Base-by-base conservation (phyloP, 371 early-diverging fungal genomes). In the Funneliformis caledonium region DNA sequence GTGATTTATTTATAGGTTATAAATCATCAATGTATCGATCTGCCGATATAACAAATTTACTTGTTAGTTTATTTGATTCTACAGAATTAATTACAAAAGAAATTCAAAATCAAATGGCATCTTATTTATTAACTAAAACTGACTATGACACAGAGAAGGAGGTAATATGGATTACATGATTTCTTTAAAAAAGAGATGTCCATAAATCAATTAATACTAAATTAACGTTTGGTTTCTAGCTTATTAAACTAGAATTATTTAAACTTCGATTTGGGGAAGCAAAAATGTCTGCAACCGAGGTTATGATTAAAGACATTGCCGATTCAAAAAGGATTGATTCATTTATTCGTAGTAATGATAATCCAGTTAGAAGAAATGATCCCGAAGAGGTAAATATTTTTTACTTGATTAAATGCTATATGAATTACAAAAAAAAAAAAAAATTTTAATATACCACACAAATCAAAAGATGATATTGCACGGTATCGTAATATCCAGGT, bases 221-320 rank as follows among this genome's bases (percentile, higher is more conserved):
- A 45, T 43, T 19, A 47, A 50, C 43, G 5, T 33, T 68, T 72
- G 7, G 22, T 10, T 14, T 59, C 2, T 80, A 88, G 88, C 69
- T 86, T 37, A 82, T 84, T 7, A 89, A 92, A 79, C 82, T 91
- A 10, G 92, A 92, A 76, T 81, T 90, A 82, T 84, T 92, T 82
- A 92, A 91, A 72, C 77, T 92, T 50, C 84, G 90, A 42, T 91
- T 92, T 48, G 92, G 92, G n/a, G 91, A 87, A 37, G 68, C 75
- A 2, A 87, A 85, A 65, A 78, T 92, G 48, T 85, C 86, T 26
- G 80, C 84, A 19, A 90, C 92, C 78, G 92, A 92, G 68, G 92
- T 92, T 12, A 92, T 92, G 93, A 81, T 92, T 16, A 90, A 90
- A 65, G 93, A 92, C 70, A 76, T 92, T 22, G 86, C 87, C 8